Evolutionary conservation across 495 filamentous ascomycete genomes (phyloP).

Genomic region (Copromyces sp.): DNA sequence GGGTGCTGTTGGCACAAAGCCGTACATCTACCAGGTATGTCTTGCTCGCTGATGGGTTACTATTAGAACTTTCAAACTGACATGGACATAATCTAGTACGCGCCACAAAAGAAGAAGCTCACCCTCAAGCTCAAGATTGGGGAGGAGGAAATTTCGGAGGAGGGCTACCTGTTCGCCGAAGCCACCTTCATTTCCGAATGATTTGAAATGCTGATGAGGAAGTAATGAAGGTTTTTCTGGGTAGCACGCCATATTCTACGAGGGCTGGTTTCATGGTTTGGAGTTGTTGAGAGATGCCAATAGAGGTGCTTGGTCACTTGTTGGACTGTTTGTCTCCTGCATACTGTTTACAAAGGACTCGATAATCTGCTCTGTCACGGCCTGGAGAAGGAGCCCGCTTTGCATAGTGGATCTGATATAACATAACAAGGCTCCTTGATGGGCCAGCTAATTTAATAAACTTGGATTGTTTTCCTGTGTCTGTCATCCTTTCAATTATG

Average conservation of each 20-base stretch:
- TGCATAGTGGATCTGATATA: neutral
- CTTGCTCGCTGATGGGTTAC: neutral
- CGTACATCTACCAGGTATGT: conserved; percentile 91
- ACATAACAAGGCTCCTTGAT: neutral
- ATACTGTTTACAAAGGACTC: conserved; percentile 1
- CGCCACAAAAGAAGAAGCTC: conserved; percentile 43
- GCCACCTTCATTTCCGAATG: conserved; percentile 78
- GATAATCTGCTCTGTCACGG: neutral
- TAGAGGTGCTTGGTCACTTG: conserved; percentile 1
- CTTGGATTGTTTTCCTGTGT: neutral
- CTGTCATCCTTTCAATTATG: neutral
- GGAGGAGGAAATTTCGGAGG: conserved; percentile 61
- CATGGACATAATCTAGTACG: conserved; percentile 40
- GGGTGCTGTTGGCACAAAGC: conserved; percentile 77
- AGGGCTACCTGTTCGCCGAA: conserved; percentile 71
- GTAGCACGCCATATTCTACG: neutral
- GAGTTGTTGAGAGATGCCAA: conserved; percentile 9
- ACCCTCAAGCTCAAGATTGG: conserved; percentile 75
- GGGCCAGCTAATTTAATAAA: neutral
- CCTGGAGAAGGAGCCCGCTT: neutral
- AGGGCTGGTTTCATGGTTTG: neutral
- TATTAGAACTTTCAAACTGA: neutral
- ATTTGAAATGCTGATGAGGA: neutral
- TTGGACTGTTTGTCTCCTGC: neutral
- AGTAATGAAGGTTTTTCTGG: neutral